phyloP scores from a whole-genome alignment of 78 protist species.

The Thecamonas trahens region DNA sequence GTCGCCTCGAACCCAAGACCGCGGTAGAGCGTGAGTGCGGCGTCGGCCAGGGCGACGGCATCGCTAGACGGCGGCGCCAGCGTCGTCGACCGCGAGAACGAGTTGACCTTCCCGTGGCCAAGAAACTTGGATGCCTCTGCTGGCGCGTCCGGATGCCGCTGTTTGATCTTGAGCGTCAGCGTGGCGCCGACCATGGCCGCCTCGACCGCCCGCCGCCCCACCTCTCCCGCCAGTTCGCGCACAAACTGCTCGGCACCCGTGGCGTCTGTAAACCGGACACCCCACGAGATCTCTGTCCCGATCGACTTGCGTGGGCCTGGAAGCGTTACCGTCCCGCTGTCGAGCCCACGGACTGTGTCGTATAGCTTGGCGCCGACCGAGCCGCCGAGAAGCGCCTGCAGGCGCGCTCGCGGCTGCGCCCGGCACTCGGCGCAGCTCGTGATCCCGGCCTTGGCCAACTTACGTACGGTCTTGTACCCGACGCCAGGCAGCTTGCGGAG shows the following conservation, averaged over 20 bases:
- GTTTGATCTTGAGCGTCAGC: background rate
- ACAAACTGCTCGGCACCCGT: background rate
- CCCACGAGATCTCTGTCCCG: conserved; percentile 9
- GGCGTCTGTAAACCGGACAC: background rate
- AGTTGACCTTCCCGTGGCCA: background rate
- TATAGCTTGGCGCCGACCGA: conserved; percentile 2
- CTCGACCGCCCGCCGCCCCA: background rate
- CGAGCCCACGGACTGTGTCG: conserved; percentile 1
- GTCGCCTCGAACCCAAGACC: background rate
- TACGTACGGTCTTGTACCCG: background rate
- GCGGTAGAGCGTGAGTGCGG: background rate
- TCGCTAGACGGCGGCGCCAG: background rate
- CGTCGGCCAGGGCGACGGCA: background rate
- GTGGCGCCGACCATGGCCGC: background rate
- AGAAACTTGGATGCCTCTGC: background rate
- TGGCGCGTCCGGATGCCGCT: background rate
- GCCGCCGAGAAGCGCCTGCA: conserved; percentile 3
- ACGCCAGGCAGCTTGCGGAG: conserved; percentile 17
- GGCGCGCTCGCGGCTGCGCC: background rate
- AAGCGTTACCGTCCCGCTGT: background rate
- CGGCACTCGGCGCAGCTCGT: background rate
- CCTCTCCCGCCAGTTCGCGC: background rate
- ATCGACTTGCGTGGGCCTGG: background rate
- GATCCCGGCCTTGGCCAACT: background rate
- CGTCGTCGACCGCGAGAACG: background rate